Evolutionary conservation across 2,329 filamentous ascomycete genomes (phyloP).

Genomic region (Sporothrix pseudoabietina): DNA sequence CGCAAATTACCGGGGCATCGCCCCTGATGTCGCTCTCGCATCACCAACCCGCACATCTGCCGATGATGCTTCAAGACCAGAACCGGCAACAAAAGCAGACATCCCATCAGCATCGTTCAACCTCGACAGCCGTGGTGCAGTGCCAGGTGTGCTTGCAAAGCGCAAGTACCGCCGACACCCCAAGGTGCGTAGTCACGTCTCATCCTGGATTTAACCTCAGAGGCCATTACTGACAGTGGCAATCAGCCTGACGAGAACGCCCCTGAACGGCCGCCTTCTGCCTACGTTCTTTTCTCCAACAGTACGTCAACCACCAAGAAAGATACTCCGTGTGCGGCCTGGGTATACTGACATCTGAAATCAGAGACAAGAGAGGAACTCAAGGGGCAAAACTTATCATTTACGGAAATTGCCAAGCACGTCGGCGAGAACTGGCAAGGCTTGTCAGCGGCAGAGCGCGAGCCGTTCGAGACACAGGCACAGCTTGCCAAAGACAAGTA

Average conservation of each 20-base stretch:
- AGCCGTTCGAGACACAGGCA: constrained; percentile 71
- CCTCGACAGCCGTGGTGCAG: constrained; percentile 49
- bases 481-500: constrained; percentile 75
- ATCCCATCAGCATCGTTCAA: constrained; percentile 34
- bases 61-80: constrained; percentile 54
- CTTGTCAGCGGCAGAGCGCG: constrained; percentile 66
- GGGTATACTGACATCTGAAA: not conserved
- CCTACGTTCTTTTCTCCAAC: constrained; percentile 84
- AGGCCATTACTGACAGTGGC: not conserved
- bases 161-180: constrained; percentile 78
- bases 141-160: constrained; percentile 55
- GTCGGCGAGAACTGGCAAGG: constrained; percentile 83
- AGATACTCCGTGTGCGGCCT: not conserved
- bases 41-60: constrained; percentile 57
- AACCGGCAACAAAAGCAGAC: constrained; percentile 40
- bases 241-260: constrained; percentile 73
- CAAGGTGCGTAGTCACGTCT: constrained; percentile 54
- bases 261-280: constrained; percentile 76
- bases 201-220: not conserved
- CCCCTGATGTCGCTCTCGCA: constrained; percentile 55
- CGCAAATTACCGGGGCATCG: constrained; percentile 68
- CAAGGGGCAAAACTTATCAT: constrained; percentile 74
- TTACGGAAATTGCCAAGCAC: constrained; percentile 80
- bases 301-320: constrained; percentile 50
- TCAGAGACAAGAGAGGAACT: constrained; percentile 75